Base-by-base conservation (phyloP, 2,329 filamentous ascomycete species). In the Cercospora sp. region DNA sequence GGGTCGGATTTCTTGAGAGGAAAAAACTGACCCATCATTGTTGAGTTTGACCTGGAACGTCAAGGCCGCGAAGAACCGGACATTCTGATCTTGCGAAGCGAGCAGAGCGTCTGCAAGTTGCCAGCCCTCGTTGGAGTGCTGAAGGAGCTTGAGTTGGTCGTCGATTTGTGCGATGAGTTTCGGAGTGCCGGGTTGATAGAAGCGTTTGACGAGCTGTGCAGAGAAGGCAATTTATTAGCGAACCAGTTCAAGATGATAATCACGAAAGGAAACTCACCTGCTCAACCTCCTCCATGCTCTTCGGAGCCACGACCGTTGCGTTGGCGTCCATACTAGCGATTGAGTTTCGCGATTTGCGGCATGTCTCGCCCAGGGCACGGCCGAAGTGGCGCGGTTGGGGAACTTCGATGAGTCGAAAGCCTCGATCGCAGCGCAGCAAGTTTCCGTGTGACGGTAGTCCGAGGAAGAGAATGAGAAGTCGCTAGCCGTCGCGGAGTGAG, bases 41-140 rank as follows among this genome's bases (percentile, higher is more conserved):
- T 98, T 97, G 67, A 98, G 87, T 81, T 98, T 99, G 74, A 98
- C 89, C 61, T 93, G 96, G 72, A 97, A 90, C 0, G 94, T 98
- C 68, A 97, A 85, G 32, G 94, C 94, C 13, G 93, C 95, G 77
- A 97, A 97, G 81, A 98, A 98, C 71, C 91, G 90, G 73, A 95
- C 88, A 74, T 94, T 90, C 69, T 91, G 87, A 72, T 92, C 89
- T 24, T 86, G 82, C 69, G 88, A 88, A 61, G 83, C 83, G 10
- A 97, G 83, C 13, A 98, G 84, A 62, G 88, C 87, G 76, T 94
- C 89, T 21, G 93, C 93, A 57, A 97, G 85, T 66, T 91, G 86
- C 95, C 95, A 99, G 65, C 93, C 94, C 75, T 92, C 85, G 1
- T 89, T 84, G 2, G 92, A 91, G 73, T 88, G 88, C 77, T 98